Base-by-base conservation (phyloP, 495 filamentous ascomycete genomes). In the Podospora didyma region DNA sequence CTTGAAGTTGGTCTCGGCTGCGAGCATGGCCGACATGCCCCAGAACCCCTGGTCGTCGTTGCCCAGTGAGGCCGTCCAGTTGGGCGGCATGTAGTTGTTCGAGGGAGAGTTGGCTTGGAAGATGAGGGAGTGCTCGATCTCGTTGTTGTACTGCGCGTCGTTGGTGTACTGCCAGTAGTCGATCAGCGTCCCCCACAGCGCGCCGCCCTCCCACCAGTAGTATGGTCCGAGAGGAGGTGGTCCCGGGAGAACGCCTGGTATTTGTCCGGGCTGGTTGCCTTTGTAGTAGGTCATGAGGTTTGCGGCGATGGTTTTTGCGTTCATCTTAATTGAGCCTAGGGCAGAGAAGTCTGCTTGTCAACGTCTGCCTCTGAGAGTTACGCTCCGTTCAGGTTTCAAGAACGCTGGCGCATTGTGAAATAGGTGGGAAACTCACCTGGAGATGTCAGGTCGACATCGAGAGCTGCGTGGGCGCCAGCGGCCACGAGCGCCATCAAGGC, bases 31-130 rank as follows among this genome's bases (percentile, higher is more conserved):
- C 34, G 86, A 78, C 63, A 89, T 77, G 42, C 73, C 83, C 88
- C 86, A 89, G 62, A 88, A 84, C 31, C 64, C 80, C 67, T 89
- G 87, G 67, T 92, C 89, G 60, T 91, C 88, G 59, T 92, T 93
- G 48, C 87, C 88, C 53, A 85, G 79, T 0, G 79, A 79, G 45
- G 79, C 76, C 12, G 83, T 85, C 64, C 89, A 89, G 64, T 92
- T 92, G 20, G 51, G 31, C n/a, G 82, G 86, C 70, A 88, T 85
- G 67, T 80, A 90, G 23, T 58, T 57, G 63, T 89, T 78, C 35
- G 79, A 67, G 50, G 82, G 70, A 2, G 71, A 68, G 20, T 85
- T 86, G 48, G 78, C 75, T 21, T 82, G 69, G 9, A 75, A 75
- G 35, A 83, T 73, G 17, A 82, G 63, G 7, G 78, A 76, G 52